A percentile compares a stretch with the other conserved stretches of the same genome.
phyloP scores from a whole-genome alignment of 2,329 filamentous ascomycete species.

The Phialocephala subalpina region DNA sequence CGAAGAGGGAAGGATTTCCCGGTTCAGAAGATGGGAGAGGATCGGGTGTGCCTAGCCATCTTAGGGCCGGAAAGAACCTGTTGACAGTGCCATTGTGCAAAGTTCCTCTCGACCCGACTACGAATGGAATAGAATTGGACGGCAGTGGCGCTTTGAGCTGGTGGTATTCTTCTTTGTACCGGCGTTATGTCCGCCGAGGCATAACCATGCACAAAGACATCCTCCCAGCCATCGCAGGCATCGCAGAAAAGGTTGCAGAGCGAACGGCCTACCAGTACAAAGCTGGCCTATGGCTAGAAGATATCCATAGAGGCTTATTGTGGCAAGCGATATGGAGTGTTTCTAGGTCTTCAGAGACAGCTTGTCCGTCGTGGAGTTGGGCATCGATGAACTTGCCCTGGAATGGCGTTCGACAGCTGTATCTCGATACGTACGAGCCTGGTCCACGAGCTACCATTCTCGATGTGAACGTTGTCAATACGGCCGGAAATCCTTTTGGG shows the following conservation, averaged over 20 bases:
- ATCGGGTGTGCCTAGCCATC: too few relatives aligned
- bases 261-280: constrained; percentile 14
- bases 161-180: constrained; percentile 16
- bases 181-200: neutral
- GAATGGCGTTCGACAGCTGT: neutral
- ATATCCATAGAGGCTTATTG: constrained; percentile 22
- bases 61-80: neutral
- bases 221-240: constrained; percentile 18
- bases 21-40: neutral
- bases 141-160: neutral
- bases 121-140: neutral
- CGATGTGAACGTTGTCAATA: neutral
- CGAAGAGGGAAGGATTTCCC: neutral
- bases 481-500: constrained; percentile 6
- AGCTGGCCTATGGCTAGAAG: constrained; percentile 23
- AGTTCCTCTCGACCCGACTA: neutral
- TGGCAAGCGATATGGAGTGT: neutral
- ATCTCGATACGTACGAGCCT: neutral
- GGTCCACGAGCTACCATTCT: constrained; percentile 14
- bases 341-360: neutral
- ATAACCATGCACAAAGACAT: constrained; percentile 14
- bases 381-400: neutral
- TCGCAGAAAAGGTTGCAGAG: constrained; percentile 16
- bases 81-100: neutral
- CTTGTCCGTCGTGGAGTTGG: constrained; percentile 14